Evolutionary conservation across 225 moss, liverwort and hornwort genomes (phyloP), one percentile per base, ranked within the genome.

Genomic region (Straminergon stramineum): DNA sequence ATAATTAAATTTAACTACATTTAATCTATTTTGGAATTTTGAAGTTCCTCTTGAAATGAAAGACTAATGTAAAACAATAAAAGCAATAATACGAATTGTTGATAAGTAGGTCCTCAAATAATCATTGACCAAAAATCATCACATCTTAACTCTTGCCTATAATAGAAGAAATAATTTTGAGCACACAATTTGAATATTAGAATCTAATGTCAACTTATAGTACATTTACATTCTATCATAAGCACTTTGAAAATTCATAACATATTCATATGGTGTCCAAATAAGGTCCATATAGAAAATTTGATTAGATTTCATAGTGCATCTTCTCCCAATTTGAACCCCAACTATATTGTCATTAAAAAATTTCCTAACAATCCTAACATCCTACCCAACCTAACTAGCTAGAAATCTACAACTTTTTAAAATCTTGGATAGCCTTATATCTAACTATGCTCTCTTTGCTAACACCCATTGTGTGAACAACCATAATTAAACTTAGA

Each of bases 231-330:
- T 53, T 77, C 14, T 53, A 77, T 77, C 5, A 8, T 53, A 3
- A 11, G 5, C 17, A 22, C 14, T 77, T 53, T 20, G 5, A 35
- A 77, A 34, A 34, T 55, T 53, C 9, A 55, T 53, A 22, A 23
- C 1, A 35, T 55, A 78, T 37, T 55, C 0, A 2, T 55, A 35
- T 0, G 0, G 0, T 9, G 23, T 15, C 8, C 10, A 23, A 55
- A 53, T 53, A 23, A 37, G 55, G 24, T n/a, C n/a, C n/a, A n/a
- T 2, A 78, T 78, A 0, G 35, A 24, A 56, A 78, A 55, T 15
- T 15, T 3, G 14, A 35, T 23, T 78, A 15, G 14, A 35, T 55
- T 23, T 23, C 3, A 6, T 35, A 5, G 35, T 1, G 2, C 5
- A 34, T 48, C 34, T 34, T 52, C 5, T 21, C 8, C 8, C 0